Percentiles rank a stretch among this genome's conserved stretches.
phyloP scores from a whole-genome alignment of 768 basidiomycete species.

The Tremella fuciformis region DNA sequence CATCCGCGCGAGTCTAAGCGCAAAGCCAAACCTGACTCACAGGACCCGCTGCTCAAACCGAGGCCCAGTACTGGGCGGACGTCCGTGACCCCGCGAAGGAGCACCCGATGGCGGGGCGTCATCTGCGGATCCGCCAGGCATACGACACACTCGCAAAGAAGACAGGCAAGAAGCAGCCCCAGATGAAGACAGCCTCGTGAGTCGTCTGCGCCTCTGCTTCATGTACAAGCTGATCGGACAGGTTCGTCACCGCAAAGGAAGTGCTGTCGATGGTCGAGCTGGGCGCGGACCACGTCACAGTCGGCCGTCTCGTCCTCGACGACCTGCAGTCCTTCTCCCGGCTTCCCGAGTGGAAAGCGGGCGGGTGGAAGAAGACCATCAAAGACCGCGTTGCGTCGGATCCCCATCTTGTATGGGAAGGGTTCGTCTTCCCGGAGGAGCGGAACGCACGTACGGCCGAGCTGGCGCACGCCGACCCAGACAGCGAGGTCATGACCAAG shows the following conservation, averaged over 20 bases:
- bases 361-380: conserved; percentile 15
- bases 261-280: conserved; percentile 27
- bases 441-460: conserved; percentile 11
- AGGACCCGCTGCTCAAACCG: conserved; percentile 40
- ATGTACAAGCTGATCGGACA: conserved; percentile 1
- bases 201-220: conserved; percentile 2
- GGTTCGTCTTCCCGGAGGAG: not conserved
- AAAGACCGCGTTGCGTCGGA: conserved; percentile 12
- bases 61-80: conserved; percentile 24
- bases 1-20: not conserved
- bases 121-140: conserved; percentile 22
- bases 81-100: conserved; percentile 22
- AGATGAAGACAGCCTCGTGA: conserved; percentile 37
- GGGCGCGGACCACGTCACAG: conserved; percentile 28
- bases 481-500: conserved; percentile 18
- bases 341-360: conserved; percentile 8
- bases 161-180: conserved; percentile 30
- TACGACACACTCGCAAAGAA: conserved; percentile 21
- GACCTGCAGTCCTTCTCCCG: conserved; percentile 3
- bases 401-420: conserved; percentile 16
- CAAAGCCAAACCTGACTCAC: not conserved
- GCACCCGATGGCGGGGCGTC: conserved; percentile 24
- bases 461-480: conserved; percentile 27
- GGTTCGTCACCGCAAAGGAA: conserved; percentile 24
- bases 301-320: conserved; percentile 7